Percentiles rank a stretch among this genome's conserved stretches.
These are phyloP conservation scores for Fusarium robinianum DNA, from an alignment of 2,329 filamentous ascomycete species.

Conservation along the genomic window DNA sequence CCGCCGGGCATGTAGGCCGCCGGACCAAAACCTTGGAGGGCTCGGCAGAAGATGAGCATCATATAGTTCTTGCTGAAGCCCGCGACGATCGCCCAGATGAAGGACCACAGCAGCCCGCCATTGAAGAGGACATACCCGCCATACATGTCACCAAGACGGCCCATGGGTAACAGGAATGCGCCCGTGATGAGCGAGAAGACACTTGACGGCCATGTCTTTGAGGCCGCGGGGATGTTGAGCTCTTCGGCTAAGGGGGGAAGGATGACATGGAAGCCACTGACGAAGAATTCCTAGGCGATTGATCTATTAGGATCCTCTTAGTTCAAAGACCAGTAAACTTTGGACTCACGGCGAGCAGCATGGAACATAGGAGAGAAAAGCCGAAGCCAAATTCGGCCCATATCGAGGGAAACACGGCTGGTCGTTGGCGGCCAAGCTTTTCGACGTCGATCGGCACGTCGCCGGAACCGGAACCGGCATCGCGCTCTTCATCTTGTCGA, in stretches of 20 bases:
- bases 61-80: conserved; percentile 70
- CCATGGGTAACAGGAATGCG: conserved; percentile 64
- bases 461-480: conserved; percentile 6
- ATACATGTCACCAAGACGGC: conserved; percentile 65
- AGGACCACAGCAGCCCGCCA: conserved; percentile 65
- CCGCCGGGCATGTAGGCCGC: conserved; percentile 74
- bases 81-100: conserved; percentile 69
- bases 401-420: conserved; percentile 28
- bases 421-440: conserved; percentile 34
- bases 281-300: conserved; percentile 33
- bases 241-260: conserved; percentile 66
- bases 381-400: conserved; percentile 34
- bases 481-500: conserved; percentile 22
- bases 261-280: conserved; percentile 48
- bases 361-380: conserved; percentile 32
- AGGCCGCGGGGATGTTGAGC: conserved; percentile 66
- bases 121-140: conserved; percentile 66
- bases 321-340: too few species aligned
- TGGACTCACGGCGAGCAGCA: conserved; percentile 32
- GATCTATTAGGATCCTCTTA: conserved; percentile 3
- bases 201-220: conserved; percentile 66
- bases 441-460: conserved; percentile 28
- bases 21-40: conserved; percentile 73
- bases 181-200: conserved; percentile 63
- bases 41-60: conserved; percentile 75